Evolutionary conservation across 2,329 filamentous ascomycete species (phyloP), one percentile per base, ranked within the genome.

Genomic region (Aspergillus fumigatus): DNA sequence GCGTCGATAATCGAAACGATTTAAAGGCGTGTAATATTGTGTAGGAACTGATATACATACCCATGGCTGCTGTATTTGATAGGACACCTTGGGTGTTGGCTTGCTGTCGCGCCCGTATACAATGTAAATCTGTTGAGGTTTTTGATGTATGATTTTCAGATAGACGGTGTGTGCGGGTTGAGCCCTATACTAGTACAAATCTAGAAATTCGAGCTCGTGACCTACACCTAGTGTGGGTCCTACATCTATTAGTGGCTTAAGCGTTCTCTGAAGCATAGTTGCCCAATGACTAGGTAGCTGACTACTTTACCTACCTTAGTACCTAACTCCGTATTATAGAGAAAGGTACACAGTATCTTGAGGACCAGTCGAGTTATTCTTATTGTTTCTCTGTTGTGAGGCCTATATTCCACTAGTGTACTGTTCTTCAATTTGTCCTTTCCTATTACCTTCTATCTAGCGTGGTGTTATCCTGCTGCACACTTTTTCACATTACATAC

Each of bases 11-110:
- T 26, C 5, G 11, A 17, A 23, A 7, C 14, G 26, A 7, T 23
- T 21, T 26, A 11, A 14, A 48, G 40, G 45, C 17, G 14, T 35
- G 14, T 6, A 23, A n/a, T 52, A 35, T 54, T 32, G 23, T 48
- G n/a, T 41, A 52, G 59, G 19, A 27, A 53, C 23, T 48, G 11
- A 50, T 48, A 14, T 38, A 71, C 73, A 64, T 75, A 77, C 74
- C 74, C 74, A 77, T 77, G 72, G 73, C 73, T 76, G 71, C 71
- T 73, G 69, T 62, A 67, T 67, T 63, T 71, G 65, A 69, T 70
- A 65, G 69, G 69, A 72, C 67, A 67, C 67, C 69, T 72, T 72
- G 67, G 65, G 65, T 70, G 69, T 72, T 73, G 62, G 68, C 69
- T 73, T 67, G 69, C 71, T 73, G 69, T 74, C 70, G 72, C 72